phyloP scores from a whole-genome alignment of 2,329 filamentous ascomycete species.

The Fusarium buharicum region DNA sequence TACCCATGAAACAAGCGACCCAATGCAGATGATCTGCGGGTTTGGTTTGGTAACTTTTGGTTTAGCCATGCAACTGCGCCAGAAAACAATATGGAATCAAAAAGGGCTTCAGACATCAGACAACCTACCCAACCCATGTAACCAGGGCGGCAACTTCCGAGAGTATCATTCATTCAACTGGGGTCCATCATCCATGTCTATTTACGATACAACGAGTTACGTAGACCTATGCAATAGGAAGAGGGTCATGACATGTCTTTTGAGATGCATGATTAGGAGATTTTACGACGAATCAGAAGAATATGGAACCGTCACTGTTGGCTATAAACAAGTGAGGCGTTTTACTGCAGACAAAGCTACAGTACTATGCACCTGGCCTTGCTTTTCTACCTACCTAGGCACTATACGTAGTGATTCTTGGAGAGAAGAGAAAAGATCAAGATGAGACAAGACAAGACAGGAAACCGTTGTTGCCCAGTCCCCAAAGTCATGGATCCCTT shows the following conservation, averaged over 20 bases:
- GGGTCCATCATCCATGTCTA: too few relatives aligned
- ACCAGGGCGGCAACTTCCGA: slow-evolving; percentile 33
- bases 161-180: neutral
- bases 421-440: slow-evolving; percentile 6
- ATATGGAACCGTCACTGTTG: too few relatives aligned
- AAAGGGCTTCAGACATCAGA: too few relatives aligned
- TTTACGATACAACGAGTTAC: slow-evolving; percentile 6
- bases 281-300: neutral
- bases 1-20: slow-evolving; percentile 16
- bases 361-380: neutral
- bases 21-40: slow-evolving; percentile 37
- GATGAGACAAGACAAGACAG: slow-evolving; percentile 10
- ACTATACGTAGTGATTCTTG: too few relatives aligned
- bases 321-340: slow-evolving; percentile 6
- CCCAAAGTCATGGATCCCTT: slow-evolving; percentile 31
- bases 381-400: neutral
- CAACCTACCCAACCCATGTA: slow-evolving; percentile 17
- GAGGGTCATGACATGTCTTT: too few relatives aligned
- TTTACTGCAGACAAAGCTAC: neutral
- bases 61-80: slow-evolving; percentile 5
- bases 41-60: too few relatives aligned
- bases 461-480: slow-evolving; percentile 17
- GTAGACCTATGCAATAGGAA: slow-evolving; percentile 15
- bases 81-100: too few relatives aligned
- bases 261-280: neutral